Conservation (phyloP, 2,329 filamentous ascomycete species). For the Monosporascus ibericus region DNA sequence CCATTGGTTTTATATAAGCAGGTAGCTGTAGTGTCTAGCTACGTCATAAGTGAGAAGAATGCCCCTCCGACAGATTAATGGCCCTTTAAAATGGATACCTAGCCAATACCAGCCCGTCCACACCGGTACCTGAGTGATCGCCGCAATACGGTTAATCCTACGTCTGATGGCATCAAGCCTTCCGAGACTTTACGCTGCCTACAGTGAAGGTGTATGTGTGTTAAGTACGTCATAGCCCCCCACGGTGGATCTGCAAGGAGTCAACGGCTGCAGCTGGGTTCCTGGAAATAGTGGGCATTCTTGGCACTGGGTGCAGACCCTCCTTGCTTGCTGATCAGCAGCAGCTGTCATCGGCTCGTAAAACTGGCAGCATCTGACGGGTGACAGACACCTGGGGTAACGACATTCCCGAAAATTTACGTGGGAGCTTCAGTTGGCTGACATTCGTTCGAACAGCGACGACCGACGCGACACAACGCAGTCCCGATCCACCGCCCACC, state of each 20-base stretch:
- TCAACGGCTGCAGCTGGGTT: neutral
- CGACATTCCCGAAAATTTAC: neutral
- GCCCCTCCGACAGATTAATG: neutral
- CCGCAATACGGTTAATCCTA: too few species aligned
- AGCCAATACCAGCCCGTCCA: too few species aligned
- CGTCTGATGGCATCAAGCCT: neutral
- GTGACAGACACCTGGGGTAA: neutral
- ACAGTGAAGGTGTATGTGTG: neutral
- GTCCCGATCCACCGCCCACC: conserved; percentile 24
- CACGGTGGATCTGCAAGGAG: neutral
- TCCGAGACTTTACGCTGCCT: neutral
- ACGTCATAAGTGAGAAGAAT: neutral
- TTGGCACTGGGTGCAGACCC: neutral
- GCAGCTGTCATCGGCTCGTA: neutral
- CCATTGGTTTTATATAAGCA: too few species aligned
- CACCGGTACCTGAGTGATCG: too few species aligned
- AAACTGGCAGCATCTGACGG: neutral
- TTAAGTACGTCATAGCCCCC: neutral
- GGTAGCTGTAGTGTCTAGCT: neutral
- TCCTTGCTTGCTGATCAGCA: neutral
- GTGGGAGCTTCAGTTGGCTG: neutral
- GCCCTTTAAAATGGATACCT: neutral
- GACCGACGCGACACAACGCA: neutral
- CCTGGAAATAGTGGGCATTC: neutral
- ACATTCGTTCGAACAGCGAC: neutral